phyloP scores from a whole-genome alignment of 441 rosid species.

The Erysimum cheiri region DNA sequence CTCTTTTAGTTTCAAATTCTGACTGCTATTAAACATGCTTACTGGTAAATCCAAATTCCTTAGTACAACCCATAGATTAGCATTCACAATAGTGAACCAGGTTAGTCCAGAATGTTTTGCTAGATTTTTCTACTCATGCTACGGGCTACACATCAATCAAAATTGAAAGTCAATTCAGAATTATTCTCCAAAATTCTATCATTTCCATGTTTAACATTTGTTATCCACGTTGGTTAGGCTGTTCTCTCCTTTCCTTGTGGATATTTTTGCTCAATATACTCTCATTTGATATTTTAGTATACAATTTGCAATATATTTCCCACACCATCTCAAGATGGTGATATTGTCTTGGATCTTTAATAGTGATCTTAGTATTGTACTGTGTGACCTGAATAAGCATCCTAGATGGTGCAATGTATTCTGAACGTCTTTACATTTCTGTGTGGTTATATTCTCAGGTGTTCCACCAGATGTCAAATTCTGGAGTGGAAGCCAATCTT shows the following conservation, averaged over 20 bases:
- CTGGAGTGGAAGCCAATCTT: slow-evolving; percentile 89
- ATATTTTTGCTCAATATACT: neutral
- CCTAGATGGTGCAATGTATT: slow-evolving; percentile 2
- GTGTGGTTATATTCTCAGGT: slow-evolving; percentile 54
- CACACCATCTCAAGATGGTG: neutral
- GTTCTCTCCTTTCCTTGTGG: neutral
- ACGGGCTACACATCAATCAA: neutral
- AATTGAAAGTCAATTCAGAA: neutral
- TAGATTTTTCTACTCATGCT: slow-evolving; percentile 7
- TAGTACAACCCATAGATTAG: neutral
- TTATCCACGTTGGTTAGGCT: neutral
- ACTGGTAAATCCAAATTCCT: neutral
- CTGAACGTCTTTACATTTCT: slow-evolving; percentile 27
- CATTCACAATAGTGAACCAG: neutral
- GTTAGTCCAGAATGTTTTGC: neutral
- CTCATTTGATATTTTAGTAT: neutral
- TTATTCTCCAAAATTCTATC: neutral
- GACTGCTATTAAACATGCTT: neutral
- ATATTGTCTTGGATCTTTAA: slow-evolving; percentile 6
- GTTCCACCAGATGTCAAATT: slow-evolving; percentile 90
- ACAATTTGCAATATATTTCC: neutral
- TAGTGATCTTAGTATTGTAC: slow-evolving; percentile 4
- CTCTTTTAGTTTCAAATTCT: too few species aligned
- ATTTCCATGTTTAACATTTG: slow-evolving; percentile 1
- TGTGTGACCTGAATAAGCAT: slow-evolving; percentile 7